Conservation (phyloP, 768 basidiomycete genomes). For the Trametes coccinea region DNA sequence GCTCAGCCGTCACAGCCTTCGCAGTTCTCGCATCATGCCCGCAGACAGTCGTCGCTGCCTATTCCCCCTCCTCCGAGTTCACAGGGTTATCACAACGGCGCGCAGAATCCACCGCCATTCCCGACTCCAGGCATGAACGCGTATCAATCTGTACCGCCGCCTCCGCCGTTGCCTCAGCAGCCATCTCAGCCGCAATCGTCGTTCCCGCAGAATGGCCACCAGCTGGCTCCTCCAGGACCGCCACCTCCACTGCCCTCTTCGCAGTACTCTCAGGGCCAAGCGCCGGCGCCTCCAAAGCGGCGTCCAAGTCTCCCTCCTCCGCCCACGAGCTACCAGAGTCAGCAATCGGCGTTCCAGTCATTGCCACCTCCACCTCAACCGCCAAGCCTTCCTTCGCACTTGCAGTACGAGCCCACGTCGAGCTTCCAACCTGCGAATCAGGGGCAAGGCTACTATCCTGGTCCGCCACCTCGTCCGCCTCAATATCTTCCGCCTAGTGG, state of each 20-base stretch:
- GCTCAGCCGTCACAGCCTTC: constrained; percentile 16
- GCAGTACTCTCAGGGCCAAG: constrained; percentile 13
- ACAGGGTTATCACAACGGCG: constrained; percentile 17
- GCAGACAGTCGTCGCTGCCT: constrained; percentile 27
- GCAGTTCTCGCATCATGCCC: constrained; percentile 7
- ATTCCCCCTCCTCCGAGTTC: constrained; percentile 21
- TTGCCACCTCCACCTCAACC: constrained; percentile 28
- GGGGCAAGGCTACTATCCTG: constrained; percentile 30
- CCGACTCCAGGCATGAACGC: constrained; percentile 5
- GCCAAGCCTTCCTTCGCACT: constrained; percentile 23
- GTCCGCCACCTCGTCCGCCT: constrained; percentile 32
- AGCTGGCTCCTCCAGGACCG: constrained; percentile 23
- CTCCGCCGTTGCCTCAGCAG: constrained; percentile 23
- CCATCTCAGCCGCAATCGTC: constrained; percentile 20
- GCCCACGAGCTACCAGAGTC: constrained; percentile 35
- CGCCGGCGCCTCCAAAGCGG: constrained; percentile 30
- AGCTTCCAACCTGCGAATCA: constrained; percentile 5
- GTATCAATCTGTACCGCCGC: constrained; percentile 25
- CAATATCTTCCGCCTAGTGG: constrained; percentile 18
- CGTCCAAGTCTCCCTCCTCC: constrained; percentile 47
- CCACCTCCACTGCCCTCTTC: constrained; percentile 32
- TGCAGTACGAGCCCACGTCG: constrained; percentile 16
- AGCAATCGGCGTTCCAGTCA: constrained; percentile 22
- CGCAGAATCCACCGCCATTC: constrained; percentile 17
- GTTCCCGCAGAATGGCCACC: constrained; percentile 19